Base-by-base conservation (phyloP, 2,329 filamentous ascomycete genomes). In the Cordyceps farinosa region DNA sequence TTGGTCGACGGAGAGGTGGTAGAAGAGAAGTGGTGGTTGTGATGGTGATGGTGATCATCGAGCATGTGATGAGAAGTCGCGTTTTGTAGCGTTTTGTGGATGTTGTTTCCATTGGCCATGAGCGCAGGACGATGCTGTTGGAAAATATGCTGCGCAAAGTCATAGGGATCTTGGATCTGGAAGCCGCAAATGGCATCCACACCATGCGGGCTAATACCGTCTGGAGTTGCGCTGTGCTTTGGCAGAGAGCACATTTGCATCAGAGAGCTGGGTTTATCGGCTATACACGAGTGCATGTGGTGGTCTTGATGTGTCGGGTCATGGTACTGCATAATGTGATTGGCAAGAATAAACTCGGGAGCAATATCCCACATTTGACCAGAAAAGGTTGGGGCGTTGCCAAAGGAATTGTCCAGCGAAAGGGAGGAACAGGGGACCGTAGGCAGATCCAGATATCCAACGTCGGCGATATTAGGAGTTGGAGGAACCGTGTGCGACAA, bases 311-410 rank as follows among this genome's bases (percentile, higher is more conserved):
- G 66, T 32, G 64, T 66, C 10, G 70, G 69, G 53, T 72, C 67
- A 42, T 74, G 73, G 52, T 72, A 68, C 54, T 74, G 69, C 44
- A 72, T 64, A 30, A 74, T 70, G 64, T 74, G 73, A 40, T 63
- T 69, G 30, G 69, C 70, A 17, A 73, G 66, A 38, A 70, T 67
- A 44, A 67, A 68, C 42, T 71, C 68, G 38, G 69, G 61, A 15
- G 66, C 62, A 52, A 67, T 66, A 27, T 65, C 65, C 56, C 60
- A 69, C 56, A 55, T 56, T 42, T 56, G 65, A 56, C 42, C 63
- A 56, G 53, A 58, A 38, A 61, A 63, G 47, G 38, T 34, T 38
- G 52, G 40, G 10, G 45, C 11, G 45, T 44, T 50, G 40, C 52
- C 50, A 63, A 63, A 62, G 15, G 54, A 44, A 50, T 62, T 60